A percentile compares a stretch with the other conserved stretches of the same genome.
Conservation (phyloP, 2,329 filamentous ascomycete genomes). For the Hypoxylon rubiginosum region DNA sequence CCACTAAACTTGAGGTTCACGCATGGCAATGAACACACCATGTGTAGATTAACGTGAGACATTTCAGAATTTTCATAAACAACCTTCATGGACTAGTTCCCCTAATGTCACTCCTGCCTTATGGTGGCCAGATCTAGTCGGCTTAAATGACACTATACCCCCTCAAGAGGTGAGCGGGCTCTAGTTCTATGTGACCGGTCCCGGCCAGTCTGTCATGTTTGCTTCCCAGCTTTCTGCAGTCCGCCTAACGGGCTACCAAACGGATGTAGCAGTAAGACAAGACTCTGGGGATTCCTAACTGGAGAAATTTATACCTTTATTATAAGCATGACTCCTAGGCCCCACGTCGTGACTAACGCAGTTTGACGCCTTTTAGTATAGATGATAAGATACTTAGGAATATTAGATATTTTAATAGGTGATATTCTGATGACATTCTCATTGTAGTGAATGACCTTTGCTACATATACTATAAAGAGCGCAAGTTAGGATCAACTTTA, state of each 20-base stretch:
- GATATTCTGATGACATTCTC: background rate
- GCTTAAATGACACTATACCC: background rate
- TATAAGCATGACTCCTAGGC: background rate
- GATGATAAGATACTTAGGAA: background rate
- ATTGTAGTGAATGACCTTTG: background rate
- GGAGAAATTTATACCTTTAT: background rate
- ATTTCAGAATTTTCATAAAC: constrained; percentile 3
- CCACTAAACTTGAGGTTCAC: background rate
- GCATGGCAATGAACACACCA: constrained; percentile 19
- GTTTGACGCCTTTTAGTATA: background rate
- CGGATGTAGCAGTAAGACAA: constrained; percentile 18
- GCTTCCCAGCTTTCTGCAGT: constrained; percentile 33
- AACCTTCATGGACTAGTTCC: background rate
- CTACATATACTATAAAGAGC: background rate
- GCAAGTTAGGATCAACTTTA: background rate
- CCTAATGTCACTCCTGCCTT: background rate
- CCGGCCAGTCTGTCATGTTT: constrained; percentile 25
- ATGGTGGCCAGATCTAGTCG: background rate
- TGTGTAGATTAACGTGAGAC: constrained; percentile 29
- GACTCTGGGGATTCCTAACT: background rate
- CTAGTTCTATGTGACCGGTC: background rate
- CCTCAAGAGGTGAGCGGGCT: background rate
- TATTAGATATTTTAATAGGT: background rate
- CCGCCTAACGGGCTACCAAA: constrained; percentile 22
- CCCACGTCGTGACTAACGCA: no score